phyloP scores from a whole-genome alignment of 2,329 filamentous ascomycete genomes.

The Aspergillus oerlinghausenensis region DNA sequence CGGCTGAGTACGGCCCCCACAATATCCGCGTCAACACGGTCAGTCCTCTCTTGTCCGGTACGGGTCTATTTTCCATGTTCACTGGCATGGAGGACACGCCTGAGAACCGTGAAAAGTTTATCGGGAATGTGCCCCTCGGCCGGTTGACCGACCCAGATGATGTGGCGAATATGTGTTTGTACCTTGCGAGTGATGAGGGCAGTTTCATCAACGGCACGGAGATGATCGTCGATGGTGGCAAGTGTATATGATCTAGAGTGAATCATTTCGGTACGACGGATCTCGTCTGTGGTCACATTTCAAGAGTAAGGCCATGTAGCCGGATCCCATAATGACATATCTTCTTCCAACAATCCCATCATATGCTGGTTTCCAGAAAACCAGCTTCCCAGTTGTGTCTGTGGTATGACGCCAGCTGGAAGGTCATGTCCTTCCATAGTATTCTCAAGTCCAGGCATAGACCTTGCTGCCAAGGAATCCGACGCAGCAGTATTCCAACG shows the following conservation, averaged over 20 bases:
- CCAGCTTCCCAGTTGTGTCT: conserved; percentile 56
- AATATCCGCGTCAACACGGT: conserved; percentile 71
- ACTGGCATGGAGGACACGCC: conserved; percentile 41
- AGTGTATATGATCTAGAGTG: conserved; percentile 27
- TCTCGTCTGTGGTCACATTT: not conserved
- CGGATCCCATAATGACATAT: conserved; percentile 36
- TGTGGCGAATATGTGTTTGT: conserved; percentile 66
- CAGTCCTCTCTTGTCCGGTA: conserved; percentile 63
- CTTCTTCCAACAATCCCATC: conserved; percentile 61
- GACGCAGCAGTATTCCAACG: conserved; percentile 6
- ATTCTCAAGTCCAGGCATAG: conserved; percentile 6
- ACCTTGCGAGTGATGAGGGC: conserved; percentile 67
- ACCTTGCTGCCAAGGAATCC: not conserved
- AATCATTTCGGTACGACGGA: not conserved
- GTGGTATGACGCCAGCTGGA: conserved; percentile 9
- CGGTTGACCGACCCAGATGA: conserved; percentile 49
- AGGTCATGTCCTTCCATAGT: conserved; percentile 12
- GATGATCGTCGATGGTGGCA: conserved; percentile 59
- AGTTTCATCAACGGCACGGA: conserved; percentile 69
- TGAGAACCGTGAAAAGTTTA: conserved; percentile 42
- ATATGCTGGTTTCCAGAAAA: conserved; percentile 63
- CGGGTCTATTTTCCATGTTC: conserved; percentile 53
- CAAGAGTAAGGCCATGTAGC: conserved; percentile 6
- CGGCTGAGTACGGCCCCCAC: conserved; percentile 67
- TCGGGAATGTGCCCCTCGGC: conserved; percentile 42